These are phyloP conservation scores for Candida patagonica DNA, from an alignment of 805 yeast species.

Conservation along the genomic window DNA sequence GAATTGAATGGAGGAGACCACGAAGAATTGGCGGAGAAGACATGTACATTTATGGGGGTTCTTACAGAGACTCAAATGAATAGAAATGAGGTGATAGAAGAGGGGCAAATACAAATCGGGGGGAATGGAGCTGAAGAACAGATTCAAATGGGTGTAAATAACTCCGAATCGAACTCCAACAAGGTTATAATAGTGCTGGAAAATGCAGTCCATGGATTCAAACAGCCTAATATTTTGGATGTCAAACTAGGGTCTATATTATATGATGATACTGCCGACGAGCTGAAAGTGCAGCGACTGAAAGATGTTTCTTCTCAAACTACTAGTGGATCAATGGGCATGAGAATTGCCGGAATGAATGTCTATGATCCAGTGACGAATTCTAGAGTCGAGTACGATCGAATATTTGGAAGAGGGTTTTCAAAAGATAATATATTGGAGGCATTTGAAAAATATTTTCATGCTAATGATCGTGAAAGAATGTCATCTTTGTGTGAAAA, in stretches of 20 bases:
- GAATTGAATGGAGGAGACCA: constrained; percentile 20
- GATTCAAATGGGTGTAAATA: no score
- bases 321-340: constrained; percentile 69
- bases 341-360: constrained; percentile 86
- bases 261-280: constrained; percentile 48
- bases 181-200: constrained; percentile 49
- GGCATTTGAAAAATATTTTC: constrained; percentile 38
- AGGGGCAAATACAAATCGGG: constrained; percentile 12
- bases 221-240: constrained; percentile 66
- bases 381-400: constrained; percentile 46
- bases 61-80: constrained; percentile 27
- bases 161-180: no score
- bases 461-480: constrained; percentile 12
- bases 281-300: constrained; percentile 55
- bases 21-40: constrained; percentile 23
- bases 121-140: no score
- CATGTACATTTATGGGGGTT: constrained; percentile 57
- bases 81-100: neutral
- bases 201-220: constrained; percentile 55
- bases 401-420: constrained; percentile 61
- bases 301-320: constrained; percentile 56
- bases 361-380: constrained; percentile 29
- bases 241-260: constrained; percentile 69
- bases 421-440: constrained; percentile 35
- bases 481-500: constrained; percentile 28